Evolutionary conservation across 2,329 filamentous ascomycete genomes (phyloP).

Genomic region (Xylaria sp.): DNA sequence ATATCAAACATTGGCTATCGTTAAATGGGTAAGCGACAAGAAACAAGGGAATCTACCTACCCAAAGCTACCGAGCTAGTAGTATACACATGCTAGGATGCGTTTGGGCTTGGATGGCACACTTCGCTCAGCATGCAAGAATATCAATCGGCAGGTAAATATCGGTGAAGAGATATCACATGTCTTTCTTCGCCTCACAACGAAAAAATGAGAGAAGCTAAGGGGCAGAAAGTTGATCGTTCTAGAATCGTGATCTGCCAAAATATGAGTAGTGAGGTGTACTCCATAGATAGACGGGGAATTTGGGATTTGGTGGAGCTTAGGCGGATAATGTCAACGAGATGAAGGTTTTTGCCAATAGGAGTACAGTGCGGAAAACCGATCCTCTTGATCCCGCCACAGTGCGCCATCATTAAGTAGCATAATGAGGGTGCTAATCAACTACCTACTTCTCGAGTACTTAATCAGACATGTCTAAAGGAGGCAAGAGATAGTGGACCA

Average conservation of each 20-base stretch:
- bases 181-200: not conserved
- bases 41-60: not conserved
- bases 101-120: not conserved
- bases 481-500: conserved; percentile 17
- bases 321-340: not conserved
- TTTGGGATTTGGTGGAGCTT: conserved; percentile 7
- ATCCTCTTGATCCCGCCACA: conserved; percentile 6
- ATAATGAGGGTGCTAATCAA: conserved; percentile 1
- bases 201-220: not conserved
- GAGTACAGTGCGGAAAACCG: conserved; percentile 8
- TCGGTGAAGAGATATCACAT: conserved; percentile 24
- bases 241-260: conserved; percentile 30
- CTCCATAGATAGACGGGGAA: not conserved
- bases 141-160: not conserved
- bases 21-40: not conserved
- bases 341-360: not conserved
- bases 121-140: no score
- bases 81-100: no score
- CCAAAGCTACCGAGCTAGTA: not conserved
- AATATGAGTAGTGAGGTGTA: no score
- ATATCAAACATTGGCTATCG: not conserved
- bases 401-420: conserved; percentile 8
- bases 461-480: conserved; percentile 5
- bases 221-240: conserved; percentile 15
- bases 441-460: not conserved